These are phyloP conservation scores for Gossypium sturtianum DNA, from an alignment of 345 rosid species.

Conservation along the genomic window DNA sequence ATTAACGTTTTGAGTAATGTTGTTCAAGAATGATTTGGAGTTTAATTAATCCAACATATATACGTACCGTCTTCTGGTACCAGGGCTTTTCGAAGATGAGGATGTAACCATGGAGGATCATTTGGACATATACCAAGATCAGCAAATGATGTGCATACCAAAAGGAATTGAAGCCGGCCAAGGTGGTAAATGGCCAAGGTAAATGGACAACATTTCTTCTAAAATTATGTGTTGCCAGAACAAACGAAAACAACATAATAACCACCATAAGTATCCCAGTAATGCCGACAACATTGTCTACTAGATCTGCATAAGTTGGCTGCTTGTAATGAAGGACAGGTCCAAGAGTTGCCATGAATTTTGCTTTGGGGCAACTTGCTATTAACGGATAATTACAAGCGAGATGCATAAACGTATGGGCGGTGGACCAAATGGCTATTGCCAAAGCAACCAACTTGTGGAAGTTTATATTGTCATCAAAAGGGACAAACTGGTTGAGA, in stretches of 20 bases:
- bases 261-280: conserved; percentile 60
- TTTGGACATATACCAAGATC: conserved; percentile 53
- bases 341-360: conserved; percentile 45
- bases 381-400: conserved; percentile 58
- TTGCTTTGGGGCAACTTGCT: conserved; percentile 31
- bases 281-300: conserved; percentile 44
- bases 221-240: conserved; percentile 60
- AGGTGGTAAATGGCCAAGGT: conserved; percentile 51
- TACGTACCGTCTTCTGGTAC: conserved; percentile 60
- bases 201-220: conserved; percentile 62
- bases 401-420: conserved; percentile 54
- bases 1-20: not conserved
- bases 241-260: conserved; percentile 62
- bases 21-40: not conserved
- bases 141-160: conserved; percentile 97
- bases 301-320: conserved; percentile 53
- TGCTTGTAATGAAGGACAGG: conserved; percentile 43
- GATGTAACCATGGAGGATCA: conserved; percentile 69
- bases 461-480: conserved; percentile 89
- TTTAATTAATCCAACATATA: conserved; percentile 2
- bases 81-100: conserved; percentile 62
- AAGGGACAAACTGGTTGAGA: conserved; percentile 53
- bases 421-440: conserved; percentile 38
- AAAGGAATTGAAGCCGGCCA: conserved; percentile 89
- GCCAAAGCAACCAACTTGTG: conserved; percentile 60